Conservation (phyloP, 768 basidiomycete species). For the Glaciozyma antarctica region DNA sequence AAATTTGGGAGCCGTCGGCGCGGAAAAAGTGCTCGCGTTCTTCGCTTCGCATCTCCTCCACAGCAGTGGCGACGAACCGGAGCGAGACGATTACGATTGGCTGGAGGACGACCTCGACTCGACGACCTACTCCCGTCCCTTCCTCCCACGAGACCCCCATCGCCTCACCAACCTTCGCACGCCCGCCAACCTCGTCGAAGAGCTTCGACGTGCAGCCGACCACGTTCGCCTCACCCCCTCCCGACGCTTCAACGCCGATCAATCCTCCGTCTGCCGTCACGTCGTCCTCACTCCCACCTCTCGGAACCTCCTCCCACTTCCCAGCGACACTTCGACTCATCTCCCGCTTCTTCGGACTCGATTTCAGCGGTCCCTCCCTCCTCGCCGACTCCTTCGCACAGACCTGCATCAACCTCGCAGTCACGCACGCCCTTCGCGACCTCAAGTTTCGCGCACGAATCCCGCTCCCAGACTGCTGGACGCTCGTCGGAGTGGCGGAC, state of each 20-base stretch:
- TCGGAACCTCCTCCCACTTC: constrained; percentile 45
- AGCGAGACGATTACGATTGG: too few species aligned
- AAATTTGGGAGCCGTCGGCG: background rate
- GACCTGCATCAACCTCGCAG: constrained; percentile 53
- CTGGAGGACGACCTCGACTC: too few species aligned
- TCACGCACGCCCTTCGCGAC: constrained; percentile 57
- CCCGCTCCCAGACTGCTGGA: constrained; percentile 55
- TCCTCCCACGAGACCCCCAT: background rate
- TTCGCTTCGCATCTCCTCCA: background rate
- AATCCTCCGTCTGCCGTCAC: constrained; percentile 60
- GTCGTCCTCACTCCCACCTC: constrained; percentile 61
- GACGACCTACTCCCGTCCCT: background rate
- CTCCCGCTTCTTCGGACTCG: background rate
- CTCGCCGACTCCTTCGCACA: constrained; percentile 46
- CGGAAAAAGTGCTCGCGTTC: constrained; percentile 6
- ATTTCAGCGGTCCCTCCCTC: background rate
- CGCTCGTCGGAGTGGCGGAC: constrained; percentile 72
- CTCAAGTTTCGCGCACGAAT: constrained; percentile 64
- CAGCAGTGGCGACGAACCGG: background rate
- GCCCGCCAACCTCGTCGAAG: background rate
- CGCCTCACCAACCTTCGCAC: too few species aligned
- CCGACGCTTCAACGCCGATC: constrained; percentile 33
- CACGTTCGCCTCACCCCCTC: background rate
- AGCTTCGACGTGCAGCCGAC: background rate
- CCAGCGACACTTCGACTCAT: constrained; percentile 55